phyloP scores from a whole-genome alignment of 2,329 filamentous ascomycete species.

The Calcarisporium arbuscula region DNA sequence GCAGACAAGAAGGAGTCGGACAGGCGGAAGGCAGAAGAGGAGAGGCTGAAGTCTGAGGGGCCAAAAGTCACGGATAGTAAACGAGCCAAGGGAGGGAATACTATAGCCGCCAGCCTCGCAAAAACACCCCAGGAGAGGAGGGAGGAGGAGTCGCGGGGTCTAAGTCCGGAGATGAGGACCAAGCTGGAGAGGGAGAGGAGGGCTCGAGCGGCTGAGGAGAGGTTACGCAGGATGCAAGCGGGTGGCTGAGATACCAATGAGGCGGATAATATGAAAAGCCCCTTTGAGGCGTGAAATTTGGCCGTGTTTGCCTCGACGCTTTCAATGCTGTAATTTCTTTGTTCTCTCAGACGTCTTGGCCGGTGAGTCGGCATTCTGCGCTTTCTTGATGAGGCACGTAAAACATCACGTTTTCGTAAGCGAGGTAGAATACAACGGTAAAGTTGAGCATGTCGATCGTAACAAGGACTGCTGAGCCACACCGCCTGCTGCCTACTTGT shows the following conservation, averaged over 20 bases:
- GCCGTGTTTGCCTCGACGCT: too few relatives aligned
- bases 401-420: too few relatives aligned
- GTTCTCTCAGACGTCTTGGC: too few relatives aligned
- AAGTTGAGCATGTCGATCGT: too few relatives aligned
- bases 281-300: too few relatives aligned
- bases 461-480: too few relatives aligned
- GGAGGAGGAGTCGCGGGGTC: constrained; percentile 75
- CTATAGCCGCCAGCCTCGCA: constrained; percentile 45
- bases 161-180: constrained; percentile 83
- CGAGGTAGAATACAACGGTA: too few relatives aligned
- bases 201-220: constrained; percentile 85
- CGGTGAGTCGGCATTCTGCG: too few relatives aligned
- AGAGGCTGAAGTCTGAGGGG: constrained; percentile 63
- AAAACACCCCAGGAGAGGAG: constrained; percentile 76
- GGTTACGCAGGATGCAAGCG: constrained; percentile 57
- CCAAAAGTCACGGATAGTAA: constrained; percentile 45
- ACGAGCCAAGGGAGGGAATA: constrained; percentile 45
- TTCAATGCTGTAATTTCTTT: too few relatives aligned
- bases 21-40: constrained; percentile 67
- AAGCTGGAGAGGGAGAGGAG: constrained; percentile 81
- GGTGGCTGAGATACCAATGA: constrained; percentile 17
- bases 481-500: too few relatives aligned
- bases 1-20: constrained; percentile 62
- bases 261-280: too few relatives aligned
- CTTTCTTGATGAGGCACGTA: too few relatives aligned